Conservation (phyloP, 2,329 filamentous ascomycete genomes). For the Diplodia mutila region DNA sequence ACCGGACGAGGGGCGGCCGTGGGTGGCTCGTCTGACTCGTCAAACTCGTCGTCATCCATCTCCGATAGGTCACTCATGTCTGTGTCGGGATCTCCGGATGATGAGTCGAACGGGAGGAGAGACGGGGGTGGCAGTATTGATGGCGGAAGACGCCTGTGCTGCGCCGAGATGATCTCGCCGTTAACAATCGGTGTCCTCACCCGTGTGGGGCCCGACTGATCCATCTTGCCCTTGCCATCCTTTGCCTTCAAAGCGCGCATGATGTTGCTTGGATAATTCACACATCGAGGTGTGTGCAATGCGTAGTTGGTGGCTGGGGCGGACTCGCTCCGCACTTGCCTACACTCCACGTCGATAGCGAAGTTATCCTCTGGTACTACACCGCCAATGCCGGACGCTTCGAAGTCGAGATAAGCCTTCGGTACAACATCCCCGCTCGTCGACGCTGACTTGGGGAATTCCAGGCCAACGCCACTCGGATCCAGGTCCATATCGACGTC, state of each 20-base stretch:
- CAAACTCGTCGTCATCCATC: constrained; percentile 38
- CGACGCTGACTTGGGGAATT: background rate
- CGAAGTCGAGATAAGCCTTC: constrained; percentile 39
- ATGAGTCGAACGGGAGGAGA: constrained; percentile 47
- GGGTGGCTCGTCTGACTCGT: constrained; percentile 23
- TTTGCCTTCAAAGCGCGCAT: background rate
- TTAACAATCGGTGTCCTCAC: background rate
- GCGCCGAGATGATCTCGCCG: constrained; percentile 59
- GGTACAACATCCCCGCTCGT: background rate
- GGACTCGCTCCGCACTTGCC: constrained; percentile 27
- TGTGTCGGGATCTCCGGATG: constrained; percentile 40
- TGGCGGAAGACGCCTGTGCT: constrained; percentile 64
- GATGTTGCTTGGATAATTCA: constrained; percentile 5
- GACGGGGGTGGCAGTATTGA: constrained; percentile 51
- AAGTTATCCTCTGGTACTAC: constrained; percentile 62
- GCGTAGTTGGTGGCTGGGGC: background rate
- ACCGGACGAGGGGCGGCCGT: constrained; percentile 35
- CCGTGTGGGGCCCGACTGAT: no score
- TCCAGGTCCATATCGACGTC: constrained; percentile 2
- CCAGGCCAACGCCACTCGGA: background rate
- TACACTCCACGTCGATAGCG: constrained; percentile 53
- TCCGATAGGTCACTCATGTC: constrained; percentile 39
- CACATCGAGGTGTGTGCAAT: background rate
- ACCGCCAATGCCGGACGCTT: constrained; percentile 61
- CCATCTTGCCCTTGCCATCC: background rate